These are phyloP conservation scores for Pulveroboletus sp. DNA, from an alignment of 768 basidiomycete species.

Conservation along the genomic window DNA sequence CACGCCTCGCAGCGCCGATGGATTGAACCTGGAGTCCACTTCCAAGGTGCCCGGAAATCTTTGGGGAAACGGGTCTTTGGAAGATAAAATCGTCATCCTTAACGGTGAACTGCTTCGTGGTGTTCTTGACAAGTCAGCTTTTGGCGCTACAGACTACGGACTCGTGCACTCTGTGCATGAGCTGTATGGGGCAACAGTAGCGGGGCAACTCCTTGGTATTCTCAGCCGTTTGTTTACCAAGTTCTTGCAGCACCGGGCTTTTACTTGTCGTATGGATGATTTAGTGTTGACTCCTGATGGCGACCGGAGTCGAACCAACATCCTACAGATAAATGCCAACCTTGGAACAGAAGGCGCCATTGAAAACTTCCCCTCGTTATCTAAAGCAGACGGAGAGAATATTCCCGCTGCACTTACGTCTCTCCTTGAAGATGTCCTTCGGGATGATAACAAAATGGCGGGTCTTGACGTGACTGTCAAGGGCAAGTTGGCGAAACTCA, in stretches of 20 bases:
- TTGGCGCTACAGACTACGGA: slow-evolving; percentile 94
- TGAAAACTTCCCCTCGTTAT: slow-evolving; percentile 83
- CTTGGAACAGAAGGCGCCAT: slow-evolving; percentile 87
- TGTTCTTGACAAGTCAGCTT: slow-evolving; percentile 95
- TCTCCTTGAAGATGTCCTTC: slow-evolving; percentile 86
- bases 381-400: slow-evolving; percentile 47
- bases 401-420: slow-evolving; percentile 53
- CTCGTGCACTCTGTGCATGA: slow-evolving; percentile 97
- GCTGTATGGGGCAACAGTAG: slow-evolving; percentile 85
- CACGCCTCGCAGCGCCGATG: slow-evolving; percentile 73
- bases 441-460: slow-evolving; percentile 97
- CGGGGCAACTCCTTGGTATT: slow-evolving; percentile 89
- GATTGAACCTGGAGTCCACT: slow-evolving; percentile 81
- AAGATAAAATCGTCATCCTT: slow-evolving; percentile 86
- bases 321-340: slow-evolving; percentile 64
- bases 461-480: slow-evolving; percentile 93
- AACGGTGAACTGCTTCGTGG: slow-evolving; percentile 93
- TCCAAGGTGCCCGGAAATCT: slow-evolving; percentile 87
- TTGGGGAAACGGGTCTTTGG: slow-evolving; percentile 78
- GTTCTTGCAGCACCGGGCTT: slow-evolving; percentile 93
- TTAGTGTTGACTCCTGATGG: slow-evolving; percentile 84
- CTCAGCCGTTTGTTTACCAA: slow-evolving; percentile 95
- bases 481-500: slow-evolving; percentile 80
- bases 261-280: slow-evolving; percentile 99
- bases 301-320: slow-evolving; percentile 61